phyloP scores from a whole-genome alignment of 176 grass and related monocot genomes.

The Musa acuminata region DNA sequence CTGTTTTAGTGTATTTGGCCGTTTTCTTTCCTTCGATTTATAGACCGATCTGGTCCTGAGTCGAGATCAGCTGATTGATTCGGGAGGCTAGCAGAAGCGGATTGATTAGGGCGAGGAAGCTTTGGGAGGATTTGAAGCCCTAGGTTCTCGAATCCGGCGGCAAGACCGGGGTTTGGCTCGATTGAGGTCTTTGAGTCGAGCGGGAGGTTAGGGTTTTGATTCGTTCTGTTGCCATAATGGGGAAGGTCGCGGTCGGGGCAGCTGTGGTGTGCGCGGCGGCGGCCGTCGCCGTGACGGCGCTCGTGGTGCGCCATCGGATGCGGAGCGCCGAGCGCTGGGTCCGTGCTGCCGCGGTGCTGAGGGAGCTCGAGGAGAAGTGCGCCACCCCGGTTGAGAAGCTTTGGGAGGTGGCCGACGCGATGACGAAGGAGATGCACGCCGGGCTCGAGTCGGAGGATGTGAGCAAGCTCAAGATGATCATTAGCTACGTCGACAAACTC shows the following conservation, averaged over 20 bases:
- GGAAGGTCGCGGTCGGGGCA: background rate
- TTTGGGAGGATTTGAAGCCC: background rate
- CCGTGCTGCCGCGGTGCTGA: background rate
- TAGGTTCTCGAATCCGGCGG: background rate
- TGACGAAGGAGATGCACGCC: conserved; percentile 13
- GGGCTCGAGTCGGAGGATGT: conserved; percentile 5
- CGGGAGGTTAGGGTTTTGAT: background rate
- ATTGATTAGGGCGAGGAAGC: too few relatives aligned
- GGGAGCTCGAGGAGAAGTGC: conserved; percentile 16
- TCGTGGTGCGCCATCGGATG: conserved; percentile 12
- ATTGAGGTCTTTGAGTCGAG: background rate
- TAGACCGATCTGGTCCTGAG: too few relatives aligned
- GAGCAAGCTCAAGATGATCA: conserved; percentile 19
- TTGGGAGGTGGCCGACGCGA: conserved; percentile 18
- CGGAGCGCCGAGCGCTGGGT: conserved; percentile 9
- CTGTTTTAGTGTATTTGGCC: too few relatives aligned
- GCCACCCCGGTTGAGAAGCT: conserved; percentile 1
- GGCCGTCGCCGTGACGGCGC: background rate
- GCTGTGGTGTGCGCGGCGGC: conserved; percentile 7
- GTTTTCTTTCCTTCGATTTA: background rate
- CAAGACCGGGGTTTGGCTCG: too few relatives aligned
- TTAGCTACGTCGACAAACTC: conserved; percentile 18
- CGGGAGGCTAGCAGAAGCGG: too few relatives aligned
- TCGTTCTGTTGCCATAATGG: background rate
- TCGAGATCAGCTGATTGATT: too few relatives aligned